Evolutionary conservation across 176 grass and related monocot species (phyloP).

Genomic region (Avena insularis): DNA sequence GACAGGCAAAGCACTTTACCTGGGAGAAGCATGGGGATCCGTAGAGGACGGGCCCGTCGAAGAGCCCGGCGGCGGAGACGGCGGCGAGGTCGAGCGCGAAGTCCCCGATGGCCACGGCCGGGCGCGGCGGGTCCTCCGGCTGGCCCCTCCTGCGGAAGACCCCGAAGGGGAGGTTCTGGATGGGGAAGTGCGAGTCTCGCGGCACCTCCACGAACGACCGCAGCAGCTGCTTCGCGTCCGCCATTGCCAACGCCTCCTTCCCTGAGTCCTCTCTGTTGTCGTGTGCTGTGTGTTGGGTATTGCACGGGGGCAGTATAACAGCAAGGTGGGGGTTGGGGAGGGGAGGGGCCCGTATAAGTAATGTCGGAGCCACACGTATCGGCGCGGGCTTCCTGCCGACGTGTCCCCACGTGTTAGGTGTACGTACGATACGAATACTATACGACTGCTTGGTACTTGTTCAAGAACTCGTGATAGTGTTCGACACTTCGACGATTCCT

Average conservation of each 20-base stretch:
- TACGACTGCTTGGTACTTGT: background rate
- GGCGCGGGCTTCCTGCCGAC: background rate
- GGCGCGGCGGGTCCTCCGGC: conserved; percentile 51
- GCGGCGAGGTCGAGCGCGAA: conserved; percentile 91
- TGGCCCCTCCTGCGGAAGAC: conserved; percentile 58
- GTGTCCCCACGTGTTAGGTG: background rate
- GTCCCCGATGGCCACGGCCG: conserved; percentile 81
- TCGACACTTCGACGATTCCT: too few species aligned
- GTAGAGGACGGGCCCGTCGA: conserved; percentile 77
- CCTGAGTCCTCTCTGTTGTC: background rate
- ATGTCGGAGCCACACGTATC: background rate
- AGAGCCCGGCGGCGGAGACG: conserved; percentile 76
- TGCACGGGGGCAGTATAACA: background rate
- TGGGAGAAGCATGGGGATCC: conserved; percentile 72
- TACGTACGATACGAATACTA: background rate
- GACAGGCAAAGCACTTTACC: conserved; percentile 36
- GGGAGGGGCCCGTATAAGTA: background rate
- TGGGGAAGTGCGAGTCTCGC: conserved; percentile 82
- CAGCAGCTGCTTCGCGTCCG: conserved; percentile 49
- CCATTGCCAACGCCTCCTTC: conserved; percentile 28
- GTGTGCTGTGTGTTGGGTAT: background rate
- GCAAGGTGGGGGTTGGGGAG: background rate
- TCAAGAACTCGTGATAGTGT: too few species aligned
- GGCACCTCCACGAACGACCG: conserved; percentile 88
- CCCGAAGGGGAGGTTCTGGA: conserved; percentile 95